phyloP scores from a whole-genome alignment of 768 basidiomycete species.

The Hirschioporus abietinus region DNA sequence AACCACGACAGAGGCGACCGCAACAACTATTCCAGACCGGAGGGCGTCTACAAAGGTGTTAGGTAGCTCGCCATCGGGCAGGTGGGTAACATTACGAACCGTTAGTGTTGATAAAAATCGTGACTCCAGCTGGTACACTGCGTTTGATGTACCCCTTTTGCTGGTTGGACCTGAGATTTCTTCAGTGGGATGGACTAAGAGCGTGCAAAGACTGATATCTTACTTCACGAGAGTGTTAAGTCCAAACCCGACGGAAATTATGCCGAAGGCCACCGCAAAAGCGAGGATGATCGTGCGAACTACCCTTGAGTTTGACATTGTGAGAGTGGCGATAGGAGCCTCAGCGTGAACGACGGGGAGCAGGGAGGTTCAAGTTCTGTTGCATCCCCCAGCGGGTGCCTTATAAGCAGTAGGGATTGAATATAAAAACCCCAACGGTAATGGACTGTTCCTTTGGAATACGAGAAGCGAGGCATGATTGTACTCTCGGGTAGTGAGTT shows the following conservation, averaged over 20 bases:
- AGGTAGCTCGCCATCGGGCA: not conserved
- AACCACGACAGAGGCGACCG: conserved; percentile 30
- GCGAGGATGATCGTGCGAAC: conserved; percentile 22
- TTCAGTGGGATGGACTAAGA: not conserved
- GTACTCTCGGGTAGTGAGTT: no score
- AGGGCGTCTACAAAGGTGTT: conserved; percentile 31
- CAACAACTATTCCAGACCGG: conserved; percentile 31
- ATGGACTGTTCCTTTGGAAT: no score
- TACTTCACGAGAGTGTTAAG: conserved; percentile 30
- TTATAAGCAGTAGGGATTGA: no score
- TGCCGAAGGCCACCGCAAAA: conserved; percentile 24
- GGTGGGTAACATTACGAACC: conserved; percentile 2
- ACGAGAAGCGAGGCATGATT: no score
- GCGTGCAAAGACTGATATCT: conserved; percentile 4
- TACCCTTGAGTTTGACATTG: no score
- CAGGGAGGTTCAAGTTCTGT: no score
- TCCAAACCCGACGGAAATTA: conserved; percentile 24
- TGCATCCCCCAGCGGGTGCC: no score
- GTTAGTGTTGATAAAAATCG: conserved; percentile 1
- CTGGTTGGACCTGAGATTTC: conserved; percentile 5
- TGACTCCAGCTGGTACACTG: not conserved
- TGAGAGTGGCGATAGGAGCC: no score
- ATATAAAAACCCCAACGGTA: no score
- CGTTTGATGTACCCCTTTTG: conserved; percentile 4
- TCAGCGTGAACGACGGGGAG: no score